These are phyloP conservation scores for Collybia mongolica DNA, from an alignment of 768 basidiomycete species.

Conservation along the genomic window DNA sequence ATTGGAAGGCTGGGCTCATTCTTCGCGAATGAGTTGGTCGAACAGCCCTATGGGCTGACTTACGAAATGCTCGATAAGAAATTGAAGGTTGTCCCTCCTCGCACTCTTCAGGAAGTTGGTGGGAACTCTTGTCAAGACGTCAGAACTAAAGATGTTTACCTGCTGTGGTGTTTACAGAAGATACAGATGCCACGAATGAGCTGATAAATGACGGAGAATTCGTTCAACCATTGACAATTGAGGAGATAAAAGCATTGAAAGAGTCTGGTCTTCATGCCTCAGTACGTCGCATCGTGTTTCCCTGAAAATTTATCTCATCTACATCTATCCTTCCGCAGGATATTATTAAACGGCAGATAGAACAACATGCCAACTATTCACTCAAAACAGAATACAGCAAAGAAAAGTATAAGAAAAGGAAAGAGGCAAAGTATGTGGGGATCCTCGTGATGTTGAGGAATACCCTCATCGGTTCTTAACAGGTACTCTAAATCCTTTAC, in stretches of 20 bases:
- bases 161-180: slow-evolving; percentile 54
- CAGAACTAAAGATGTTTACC: slow-evolving; percentile 1
- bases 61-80: slow-evolving; percentile 82
- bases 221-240: slow-evolving; percentile 79
- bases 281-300: slow-evolving; percentile 35
- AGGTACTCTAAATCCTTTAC: slow-evolving; percentile 89
- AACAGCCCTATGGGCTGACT: slow-evolving; percentile 82
- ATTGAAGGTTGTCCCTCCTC: slow-evolving; percentile 60
- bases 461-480: slow-evolving; percentile 1
- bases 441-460: background rate
- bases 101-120: slow-evolving; percentile 80
- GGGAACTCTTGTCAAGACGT: slow-evolving; percentile 22
- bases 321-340: slow-evolving; percentile 53
- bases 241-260: slow-evolving; percentile 84
- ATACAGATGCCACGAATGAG: slow-evolving; percentile 96
- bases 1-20: slow-evolving; percentile 90
- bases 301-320: slow-evolving; percentile 13
- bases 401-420: slow-evolving; percentile 95
- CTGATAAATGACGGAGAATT: slow-evolving; percentile 86
- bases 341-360: slow-evolving; percentile 93
- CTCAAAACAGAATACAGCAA: slow-evolving; percentile 98
- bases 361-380: slow-evolving; percentile 86
- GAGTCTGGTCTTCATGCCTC: slow-evolving; percentile 78
- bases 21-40: slow-evolving; percentile 71
- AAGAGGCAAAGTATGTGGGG: slow-evolving; percentile 85